phyloP scores from a whole-genome alignment of 192 early-diverging fungal genomes.

The Obelidium mucronatum region DNA sequence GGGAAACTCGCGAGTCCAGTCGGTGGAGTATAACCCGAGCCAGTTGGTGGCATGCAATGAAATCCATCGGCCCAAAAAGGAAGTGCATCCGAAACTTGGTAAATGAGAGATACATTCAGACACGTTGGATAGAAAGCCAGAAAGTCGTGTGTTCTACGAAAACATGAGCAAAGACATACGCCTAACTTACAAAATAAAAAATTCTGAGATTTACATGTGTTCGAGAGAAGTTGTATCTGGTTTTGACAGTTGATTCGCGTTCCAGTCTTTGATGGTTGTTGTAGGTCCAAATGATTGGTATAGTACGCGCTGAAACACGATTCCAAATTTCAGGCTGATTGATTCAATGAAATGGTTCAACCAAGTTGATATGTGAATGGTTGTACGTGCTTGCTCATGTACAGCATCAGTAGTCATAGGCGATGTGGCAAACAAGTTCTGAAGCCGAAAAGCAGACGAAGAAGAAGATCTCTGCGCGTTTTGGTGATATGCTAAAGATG shows the following conservation, averaged over 20 bases:
- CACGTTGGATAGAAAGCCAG: too few relatives aligned
- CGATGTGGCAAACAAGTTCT: neutral
- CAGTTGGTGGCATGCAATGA: too few relatives aligned
- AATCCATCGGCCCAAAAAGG: neutral
- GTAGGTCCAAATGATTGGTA: neutral
- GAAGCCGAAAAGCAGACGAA: neutral
- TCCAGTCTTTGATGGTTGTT: neutral
- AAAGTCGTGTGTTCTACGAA: neutral
- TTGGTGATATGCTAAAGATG: neutral
- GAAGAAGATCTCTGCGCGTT: neutral
- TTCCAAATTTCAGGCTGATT: neutral
- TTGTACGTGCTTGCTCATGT: neutral
- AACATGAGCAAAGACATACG: too few relatives aligned
- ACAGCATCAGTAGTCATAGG: neutral
- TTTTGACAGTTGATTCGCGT: neutral
- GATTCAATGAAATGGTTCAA: neutral
- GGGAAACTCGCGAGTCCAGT: slow-evolving; percentile 11
- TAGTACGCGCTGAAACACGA: slow-evolving; percentile 13
- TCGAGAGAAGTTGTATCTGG: neutral
- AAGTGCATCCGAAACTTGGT: slow-evolving; percentile 3
- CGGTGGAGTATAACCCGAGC: neutral
- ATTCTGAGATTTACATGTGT: too few relatives aligned
- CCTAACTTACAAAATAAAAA: neutral
- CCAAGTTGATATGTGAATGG: slow-evolving; percentile 11
- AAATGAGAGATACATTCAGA: neutral